phyloP scores from a whole-genome alignment of 164 flowering plant species.

The Liquidambar formosana region DNA sequence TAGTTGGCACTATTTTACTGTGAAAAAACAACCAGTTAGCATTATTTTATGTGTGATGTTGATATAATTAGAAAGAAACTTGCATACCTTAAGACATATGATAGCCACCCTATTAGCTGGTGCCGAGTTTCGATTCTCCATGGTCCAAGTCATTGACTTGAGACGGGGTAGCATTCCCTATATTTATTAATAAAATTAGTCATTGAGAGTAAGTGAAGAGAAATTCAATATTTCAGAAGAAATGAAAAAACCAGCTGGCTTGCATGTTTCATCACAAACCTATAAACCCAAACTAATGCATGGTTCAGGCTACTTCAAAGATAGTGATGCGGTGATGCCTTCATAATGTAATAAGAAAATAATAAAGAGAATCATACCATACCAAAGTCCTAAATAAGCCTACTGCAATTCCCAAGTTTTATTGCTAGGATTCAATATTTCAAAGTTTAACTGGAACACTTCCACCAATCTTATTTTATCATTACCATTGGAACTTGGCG shows the following conservation, averaged over 20 bases:
- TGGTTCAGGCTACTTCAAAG: too few relatives aligned
- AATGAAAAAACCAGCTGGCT: too few relatives aligned
- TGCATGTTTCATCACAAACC: background rate
- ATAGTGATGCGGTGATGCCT: too few relatives aligned
- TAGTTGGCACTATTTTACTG: too few relatives aligned
- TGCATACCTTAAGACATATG: constrained; percentile 52
- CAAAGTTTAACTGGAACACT: background rate
- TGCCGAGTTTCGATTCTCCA: constrained; percentile 40
- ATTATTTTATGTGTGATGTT: too few relatives aligned
- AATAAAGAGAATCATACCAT: background rate
- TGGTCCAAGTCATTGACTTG: constrained; percentile 63
- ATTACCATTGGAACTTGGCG: background rate
- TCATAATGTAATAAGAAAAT: background rate
- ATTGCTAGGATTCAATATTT: background rate
- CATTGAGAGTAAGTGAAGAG: background rate
- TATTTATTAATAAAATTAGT: background rate
- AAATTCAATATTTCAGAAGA: background rate
- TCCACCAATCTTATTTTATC: background rate
- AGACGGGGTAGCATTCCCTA: constrained; percentile 46
- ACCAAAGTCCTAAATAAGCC: background rate
- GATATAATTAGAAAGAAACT: background rate
- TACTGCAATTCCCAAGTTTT: background rate
- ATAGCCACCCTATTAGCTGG: constrained; percentile 45
- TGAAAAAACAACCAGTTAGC: too few relatives aligned
- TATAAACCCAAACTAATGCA: too few relatives aligned